Conservation (phyloP, 2,329 filamentous ascomycete genomes). For the Cadophora malorum region DNA sequence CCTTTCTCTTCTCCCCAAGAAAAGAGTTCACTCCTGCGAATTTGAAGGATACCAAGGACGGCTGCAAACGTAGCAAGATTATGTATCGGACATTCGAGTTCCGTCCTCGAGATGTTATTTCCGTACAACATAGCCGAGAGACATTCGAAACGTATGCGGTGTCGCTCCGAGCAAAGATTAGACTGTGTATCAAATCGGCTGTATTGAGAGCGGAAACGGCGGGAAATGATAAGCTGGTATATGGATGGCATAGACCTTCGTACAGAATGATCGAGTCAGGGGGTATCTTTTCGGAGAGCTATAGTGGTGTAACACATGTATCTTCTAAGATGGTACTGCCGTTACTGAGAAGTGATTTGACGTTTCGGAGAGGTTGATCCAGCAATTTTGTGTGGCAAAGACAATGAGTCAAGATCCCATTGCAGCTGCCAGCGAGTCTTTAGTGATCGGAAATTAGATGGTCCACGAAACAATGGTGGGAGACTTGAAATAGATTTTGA, state of each 20-base stretch:
- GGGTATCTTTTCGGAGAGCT: not conserved
- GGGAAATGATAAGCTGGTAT: not conserved
- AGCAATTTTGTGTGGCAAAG: not conserved
- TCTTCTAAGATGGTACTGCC: not conserved
- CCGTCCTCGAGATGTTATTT: not conserved
- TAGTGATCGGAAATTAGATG: not conserved
- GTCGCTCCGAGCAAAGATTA: not conserved
- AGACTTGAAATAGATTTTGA: not conserved
- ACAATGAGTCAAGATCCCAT: not conserved
- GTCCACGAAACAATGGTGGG: not conserved
- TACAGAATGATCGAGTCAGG: not conserved
- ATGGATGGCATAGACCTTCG: not conserved
- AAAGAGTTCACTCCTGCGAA: not conserved
- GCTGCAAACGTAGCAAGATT: not conserved
- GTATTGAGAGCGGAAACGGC: not conserved
- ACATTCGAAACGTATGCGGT: not conserved
- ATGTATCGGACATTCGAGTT: not conserved
- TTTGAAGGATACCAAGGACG: not conserved
- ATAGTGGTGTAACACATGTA: not conserved
- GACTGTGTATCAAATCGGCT: not conserved
- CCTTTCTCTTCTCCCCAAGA: not conserved
- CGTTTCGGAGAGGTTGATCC: not conserved
- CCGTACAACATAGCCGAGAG: not conserved
- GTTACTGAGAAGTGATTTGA: not conserved
- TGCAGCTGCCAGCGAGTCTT: not conserved